phyloP scores from a whole-genome alignment of 495 filamentous ascomycete genomes.

The Melanomma pulvis-pyrius region DNA sequence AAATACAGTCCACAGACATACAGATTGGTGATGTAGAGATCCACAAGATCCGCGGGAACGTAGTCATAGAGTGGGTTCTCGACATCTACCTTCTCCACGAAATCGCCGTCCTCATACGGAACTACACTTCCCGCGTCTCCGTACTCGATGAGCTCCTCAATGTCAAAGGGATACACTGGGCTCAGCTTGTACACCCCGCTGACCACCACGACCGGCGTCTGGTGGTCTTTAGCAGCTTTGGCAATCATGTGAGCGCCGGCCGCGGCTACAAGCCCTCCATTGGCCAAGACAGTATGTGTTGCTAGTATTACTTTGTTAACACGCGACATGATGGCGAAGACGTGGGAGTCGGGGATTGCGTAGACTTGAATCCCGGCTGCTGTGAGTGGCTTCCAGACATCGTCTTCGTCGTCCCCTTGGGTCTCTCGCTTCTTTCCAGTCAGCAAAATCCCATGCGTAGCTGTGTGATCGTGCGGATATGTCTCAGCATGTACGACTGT shows the following conservation, averaged over 20 bases:
- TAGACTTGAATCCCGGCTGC: conserved; percentile 77
- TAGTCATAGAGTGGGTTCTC: conserved; percentile 83
- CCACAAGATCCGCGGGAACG: conserved; percentile 76
- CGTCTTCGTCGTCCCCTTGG: conserved; percentile 55
- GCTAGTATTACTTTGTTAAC: conserved; percentile 93
- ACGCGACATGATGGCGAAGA: conserved; percentile 88
- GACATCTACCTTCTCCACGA: conserved; percentile 76
- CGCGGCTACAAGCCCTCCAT: conserved; percentile 79
- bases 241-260: conserved; percentile 78
- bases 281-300: conserved; percentile 81
- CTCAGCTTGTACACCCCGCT: conserved; percentile 88
- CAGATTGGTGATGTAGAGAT: conserved; percentile 92
- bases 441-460: conserved; percentile 59
- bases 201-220: conserved; percentile 80
- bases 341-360: conserved; percentile 76
- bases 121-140: conserved; percentile 76
- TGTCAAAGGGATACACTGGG: conserved; percentile 80
- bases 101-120: conserved; percentile 69
- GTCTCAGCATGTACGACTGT: conserved; percentile 80
- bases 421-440: conserved; percentile 52
- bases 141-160: conserved; percentile 75
- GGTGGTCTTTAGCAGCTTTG: conserved; percentile 76
- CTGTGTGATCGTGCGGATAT: conserved; percentile 68
- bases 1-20: conserved; percentile 51
- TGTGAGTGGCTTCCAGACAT: conserved; percentile 74